phyloP scores from a whole-genome alignment of 2,329 filamentous ascomycete genomes.

The Penicillium sp. region DNA sequence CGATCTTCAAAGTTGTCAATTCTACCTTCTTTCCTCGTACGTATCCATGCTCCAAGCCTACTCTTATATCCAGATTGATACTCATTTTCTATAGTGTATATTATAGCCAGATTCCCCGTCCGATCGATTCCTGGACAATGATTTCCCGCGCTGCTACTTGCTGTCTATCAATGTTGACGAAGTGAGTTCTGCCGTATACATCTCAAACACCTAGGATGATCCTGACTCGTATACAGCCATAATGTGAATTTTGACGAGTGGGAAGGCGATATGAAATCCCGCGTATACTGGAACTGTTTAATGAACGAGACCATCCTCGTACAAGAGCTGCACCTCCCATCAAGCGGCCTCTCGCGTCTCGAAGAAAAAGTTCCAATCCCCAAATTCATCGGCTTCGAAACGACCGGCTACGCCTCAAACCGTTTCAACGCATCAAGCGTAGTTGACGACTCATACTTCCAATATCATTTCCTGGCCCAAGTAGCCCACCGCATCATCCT shows the following conservation, averaged over 20 bases:
- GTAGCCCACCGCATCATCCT: conserved; percentile 50
- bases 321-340: conserved; percentile 47
- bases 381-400: conserved; percentile 44
- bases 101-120: conserved; percentile 46
- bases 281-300: conserved; percentile 49
- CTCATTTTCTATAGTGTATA: conserved; percentile 31
- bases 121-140: conserved; percentile 48
- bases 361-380: conserved; percentile 48
- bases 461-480: conserved; percentile 51
- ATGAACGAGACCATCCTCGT: conserved; percentile 51
- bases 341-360: conserved; percentile 44
- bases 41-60: conserved; percentile 2
- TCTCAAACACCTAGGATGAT: conserved; percentile 9
- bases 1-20: conserved; percentile 45
- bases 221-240: conserved; percentile 20
- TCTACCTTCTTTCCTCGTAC: conserved; percentile 44
- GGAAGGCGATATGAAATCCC: conserved; percentile 50
- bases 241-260: conserved; percentile 42
- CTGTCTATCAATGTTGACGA: conserved; percentile 43
- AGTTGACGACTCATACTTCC: conserved; percentile 47
- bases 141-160: conserved; percentile 46
- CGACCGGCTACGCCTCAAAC: conserved; percentile 26
- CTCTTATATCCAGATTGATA: background rate
- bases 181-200: conserved; percentile 22
- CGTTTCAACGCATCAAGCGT: conserved; percentile 29